Base-by-base conservation (phyloP, 106 monocot species). In the Vanilla planifolia region DNA sequence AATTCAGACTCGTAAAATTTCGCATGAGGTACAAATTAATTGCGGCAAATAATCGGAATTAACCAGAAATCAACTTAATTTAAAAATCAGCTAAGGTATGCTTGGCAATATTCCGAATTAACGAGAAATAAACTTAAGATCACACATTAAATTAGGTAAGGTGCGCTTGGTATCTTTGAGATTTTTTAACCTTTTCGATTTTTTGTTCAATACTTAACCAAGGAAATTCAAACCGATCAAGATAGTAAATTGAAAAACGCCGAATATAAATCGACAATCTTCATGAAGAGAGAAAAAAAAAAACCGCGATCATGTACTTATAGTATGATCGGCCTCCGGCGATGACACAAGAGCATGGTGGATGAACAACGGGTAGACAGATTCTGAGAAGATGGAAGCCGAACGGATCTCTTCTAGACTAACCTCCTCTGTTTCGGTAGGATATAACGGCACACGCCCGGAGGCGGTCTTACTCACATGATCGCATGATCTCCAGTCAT, bases 401-500 rank as follows among this genome's bases (percentile, higher is more conserved):
- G 79, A 68, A 67, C 79, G 55, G 63, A 87, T 61, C 63, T 87
- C 87, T 14, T 79, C 75, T 15, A 67, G 75, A 79, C 79, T 82
- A 6, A 87, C 55, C 43, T 53, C 65, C 29, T 72, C 66, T 13
- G 70, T 74, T 0, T 17, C 58, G 20, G 26, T 28, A 14, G 47
- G 15, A 25, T 46, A 21, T 19, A 66, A 17, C 14, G 71, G 64
- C 27, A 66, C 45, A 63, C 62, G 63, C 41, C 57, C 58, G 26
- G 87, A 75, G 7, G 68, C 63, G 63, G 59, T 82, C 58, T 79
- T 69, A 13, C 75, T 76, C 8, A 82, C 39, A 62, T 57, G 66
- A 72, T 87, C 69, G 68, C 82, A 87, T 16, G 72, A 60, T 15
- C 48, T 67, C 73, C 70, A 71, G 3, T 84, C 73, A 59, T 37